Evolutionary conservation across 805 yeast genomes (phyloP), one percentile per base, ranked within the genome.

Genomic region (Clavispora fructus): DNA sequence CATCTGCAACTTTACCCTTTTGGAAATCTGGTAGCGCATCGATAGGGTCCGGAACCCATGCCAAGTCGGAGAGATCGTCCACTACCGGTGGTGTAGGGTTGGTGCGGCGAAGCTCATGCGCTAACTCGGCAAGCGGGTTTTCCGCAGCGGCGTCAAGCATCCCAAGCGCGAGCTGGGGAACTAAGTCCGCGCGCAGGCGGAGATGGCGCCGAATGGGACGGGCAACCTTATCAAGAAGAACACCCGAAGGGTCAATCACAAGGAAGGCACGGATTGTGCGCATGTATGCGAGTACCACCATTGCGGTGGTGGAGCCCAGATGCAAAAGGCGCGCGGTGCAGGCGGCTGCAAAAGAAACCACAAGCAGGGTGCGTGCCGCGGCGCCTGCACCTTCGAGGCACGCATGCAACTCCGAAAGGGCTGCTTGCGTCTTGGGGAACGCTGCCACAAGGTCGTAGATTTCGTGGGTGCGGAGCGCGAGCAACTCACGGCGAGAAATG

Each of bases 21-120:
- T 78, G 75, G 66, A 86, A 89, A 61, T 88, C 95, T 0, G 91
- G 87, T n/a, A 90, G 75, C 0, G 96, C 95, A 65, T 89, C 96
- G 13, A 87, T 75, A 0, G 96, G 96, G 54, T 87, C 95, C 0
- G 96, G 96, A 8, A 63, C 62, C 96, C 96, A 88, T 40, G 76
- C 68, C 2, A 80, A 57, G 52, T 77, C 82, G 10, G 68, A 53
- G 41, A 69, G 58, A 35, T 74, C 79, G 38, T 77, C 79, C 6
- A 57, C 50, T 5, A 47, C 40, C 4, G 53, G 49, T 7, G 42
- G 14, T 5, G 38, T 37, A 6, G 43, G 46, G n/a, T 39, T 28
- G 5, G 19, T 39, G 16, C 58, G 65, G 44, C 68, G 64, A 11
- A 89, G 64, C 49, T 82, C 85, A 5, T 67, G 65, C 0, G 84